Evolutionary conservation across 108 stramenopile genomes (phyloP), one percentile per base, ranked within the genome.

Genomic region (Skeletonema potamos): DNA sequence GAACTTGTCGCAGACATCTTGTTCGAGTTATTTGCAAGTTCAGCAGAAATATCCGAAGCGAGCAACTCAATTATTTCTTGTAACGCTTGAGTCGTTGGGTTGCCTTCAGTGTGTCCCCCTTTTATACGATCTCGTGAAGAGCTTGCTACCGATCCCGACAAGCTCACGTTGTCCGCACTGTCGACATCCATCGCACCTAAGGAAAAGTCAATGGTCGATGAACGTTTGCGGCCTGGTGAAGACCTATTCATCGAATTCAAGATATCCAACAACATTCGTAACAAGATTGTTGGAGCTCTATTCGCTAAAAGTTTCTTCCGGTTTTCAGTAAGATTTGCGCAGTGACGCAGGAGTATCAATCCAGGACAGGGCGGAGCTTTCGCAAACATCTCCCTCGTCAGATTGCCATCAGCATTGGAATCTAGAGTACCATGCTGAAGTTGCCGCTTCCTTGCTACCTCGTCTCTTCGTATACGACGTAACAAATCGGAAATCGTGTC

Each of bases 41-140:
- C 75, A 20, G 62, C 43, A 20, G 83, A 83, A 59, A 94, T 94
- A 43, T 94, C 93, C 6, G 89, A 88, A 51, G 93, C 87, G 1
- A 94, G 61, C 44, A 79, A 63, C 64, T 92, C 89, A 61, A 94
- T 94, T 9, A 92, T 76, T 54, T 89, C 90, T 76, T 94, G 88
- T 28, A 94, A 61, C 0, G 69, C 63, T 64, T 84, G 78, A 4
- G 89, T 87, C 12, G 93, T 94, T 27, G 88, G 82, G 30, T 80
- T 78, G 55, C 68, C 70, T 39, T 64, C 66, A 0, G 54, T 43
- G 41, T 74, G 56, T 30, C 28, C 43, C 9, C 48, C 48, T 51
- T 51, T 51, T 1, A 20, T 1, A 51, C 22, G 39, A 4, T 58
- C 57, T 68, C 67, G n/a, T 17, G 59, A 43, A 54, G 26, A 59